Evolutionary conservation across 257 asterid species (phyloP), one percentile per base, ranked within the genome.

Genomic region (Striga asiatica): DNA sequence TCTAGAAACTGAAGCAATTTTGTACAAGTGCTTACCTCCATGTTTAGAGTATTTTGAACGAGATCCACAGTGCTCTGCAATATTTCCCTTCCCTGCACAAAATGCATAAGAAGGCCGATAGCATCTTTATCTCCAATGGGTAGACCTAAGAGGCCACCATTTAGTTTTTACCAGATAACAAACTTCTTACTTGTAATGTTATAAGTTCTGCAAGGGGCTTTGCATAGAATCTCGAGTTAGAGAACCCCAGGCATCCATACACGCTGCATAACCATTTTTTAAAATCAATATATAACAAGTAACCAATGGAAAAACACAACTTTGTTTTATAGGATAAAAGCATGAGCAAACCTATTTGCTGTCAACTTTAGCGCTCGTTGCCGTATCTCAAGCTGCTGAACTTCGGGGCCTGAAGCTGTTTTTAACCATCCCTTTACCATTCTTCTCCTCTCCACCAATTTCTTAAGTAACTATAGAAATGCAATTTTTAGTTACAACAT

Each of bases 341-440:
- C 31, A 73, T 8, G 52, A 46, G 21, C 64, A 73, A 47, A 91
- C 98, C 98, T 92, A 74, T 92, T 92, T 58, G 98, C 98, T 41
- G 98, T 87, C 70, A 92, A 81, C 74, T 92, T 92, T 55, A 92
- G 78, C 50, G 98, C 98, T 74, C 84, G 98, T 71, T 92, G 98
- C 55, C 75, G 93, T 71, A 92, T 88, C 82, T 92, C 97, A 68
- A 78, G 75, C 69, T 88, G 98, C 75, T 88, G 97, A 67, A 67
- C 81, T 81, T 82, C 78, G 68, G 77, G 93, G 62, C 94, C 97
- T 3, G 95, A 70, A 50, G 96, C 98, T 55, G 78, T 79, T 50
- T 82, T 88, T 49, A 88, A 66, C 92, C 77, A 71, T 31, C 76
- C 65, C 65, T 92, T 92, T 35, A 85, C 97, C 78, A 54, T 67